Evolutionary conservation across 805 yeast species (phyloP).

Genomic region (Saturnispora dispora): DNA sequence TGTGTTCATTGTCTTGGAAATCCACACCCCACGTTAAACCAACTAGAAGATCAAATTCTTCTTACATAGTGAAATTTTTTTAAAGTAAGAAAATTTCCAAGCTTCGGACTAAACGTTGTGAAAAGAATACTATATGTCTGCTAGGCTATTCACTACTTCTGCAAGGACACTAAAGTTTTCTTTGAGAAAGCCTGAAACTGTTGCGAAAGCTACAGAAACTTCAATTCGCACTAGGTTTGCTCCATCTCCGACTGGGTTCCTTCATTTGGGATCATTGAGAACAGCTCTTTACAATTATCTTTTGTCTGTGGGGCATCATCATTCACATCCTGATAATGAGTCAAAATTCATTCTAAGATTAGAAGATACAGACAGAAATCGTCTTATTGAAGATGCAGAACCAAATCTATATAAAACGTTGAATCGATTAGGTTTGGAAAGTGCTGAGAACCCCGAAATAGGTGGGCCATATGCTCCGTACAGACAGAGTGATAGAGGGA

Average conservation of each 20-base stretch:
- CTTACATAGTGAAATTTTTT: not conserved
- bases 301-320: constrained; percentile 38
- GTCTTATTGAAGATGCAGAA: constrained; percentile 79
- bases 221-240: constrained; percentile 91
- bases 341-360: constrained; percentile 77
- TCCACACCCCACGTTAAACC: not conserved
- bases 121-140: not conserved
- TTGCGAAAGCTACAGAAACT: constrained; percentile 24
- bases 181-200: not conserved
- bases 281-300: constrained; percentile 89
- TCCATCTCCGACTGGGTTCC: constrained; percentile 93
- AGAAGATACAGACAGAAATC: constrained; percentile 86
- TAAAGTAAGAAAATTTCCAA: not conserved
- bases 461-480: constrained; percentile 80
- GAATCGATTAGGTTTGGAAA: constrained; percentile 61
- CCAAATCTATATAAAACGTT: constrained; percentile 65
- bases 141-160: not conserved
- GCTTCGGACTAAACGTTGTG: not conserved
- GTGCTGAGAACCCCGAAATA: constrained; percentile 80
- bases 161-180: not conserved
- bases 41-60: not conserved
- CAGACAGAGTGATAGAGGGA: constrained; percentile 71
- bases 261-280: constrained; percentile 89
- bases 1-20: not conserved
- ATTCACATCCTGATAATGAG: constrained; percentile 42